Base-by-base conservation (phyloP, 371 early-diverging fungal genomes). In the Rhizopus delemar region DNA sequence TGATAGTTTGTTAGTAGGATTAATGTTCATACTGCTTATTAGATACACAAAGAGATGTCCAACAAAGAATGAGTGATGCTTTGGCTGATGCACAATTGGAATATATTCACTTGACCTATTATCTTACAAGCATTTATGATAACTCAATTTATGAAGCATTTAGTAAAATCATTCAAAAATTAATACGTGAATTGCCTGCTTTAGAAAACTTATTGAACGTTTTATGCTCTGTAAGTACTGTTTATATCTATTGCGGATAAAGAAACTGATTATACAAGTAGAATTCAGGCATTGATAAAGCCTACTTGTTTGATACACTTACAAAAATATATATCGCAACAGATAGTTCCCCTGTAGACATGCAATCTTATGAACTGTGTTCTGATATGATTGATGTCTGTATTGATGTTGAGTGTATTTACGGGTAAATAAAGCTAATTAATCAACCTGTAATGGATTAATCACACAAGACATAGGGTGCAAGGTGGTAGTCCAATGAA, bases 261-360 rank as follows among this genome's bases (percentile, higher is more conserved):
- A 36, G 2, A 60, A 5, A 59, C 33, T 13, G 0, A 28, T 22
- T 22, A 22, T 22, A 22, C 22, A 31, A 7, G 5, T 68, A 94
- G 91, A 96, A 93, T 66, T 94, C 97, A 2, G 91, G 92, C 11
- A 90, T 97, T 56, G 98, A 97, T 62, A 97, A 97, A 69, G 94
- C 94, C 11, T 97, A 94, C 69, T 71, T 97, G 46, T 95, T 97
- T 66, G 98, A 97, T 69, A 83, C 89, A 8, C 57, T 83, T 35
- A 90, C 91, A 33, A 95, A 96, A 69, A 87, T 97, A 33, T 97
- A 96, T 63, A 85, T 97, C 59, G 96, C 98, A 3, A 96, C 95
- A 5, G 98, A 97, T 60, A 87, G 90, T 48, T 92, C 95, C 2
- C 97, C 98, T 4, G 94, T 94, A 34, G 95, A 94, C 64, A 86